Conservation (phyloP, 805 yeast species). For the Barnettozyma populi region DNA sequence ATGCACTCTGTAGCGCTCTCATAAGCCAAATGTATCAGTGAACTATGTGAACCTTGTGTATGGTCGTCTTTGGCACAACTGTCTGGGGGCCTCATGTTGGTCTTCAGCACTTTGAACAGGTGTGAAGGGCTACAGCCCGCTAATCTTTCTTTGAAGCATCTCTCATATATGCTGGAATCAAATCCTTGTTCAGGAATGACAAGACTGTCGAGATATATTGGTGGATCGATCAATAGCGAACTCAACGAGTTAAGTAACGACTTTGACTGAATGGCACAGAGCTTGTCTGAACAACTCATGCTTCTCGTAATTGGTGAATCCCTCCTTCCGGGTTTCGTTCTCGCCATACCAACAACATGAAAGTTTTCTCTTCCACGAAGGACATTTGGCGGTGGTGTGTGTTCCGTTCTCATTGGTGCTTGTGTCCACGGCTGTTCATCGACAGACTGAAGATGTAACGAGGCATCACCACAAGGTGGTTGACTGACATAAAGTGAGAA, state of each 20-base stretch:
- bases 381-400: slow-evolving; percentile 9
- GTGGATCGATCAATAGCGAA: slow-evolving; percentile 26
- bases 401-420: slow-evolving; percentile 6
- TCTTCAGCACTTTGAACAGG: slow-evolving; percentile 6
- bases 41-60: slow-evolving; percentile 21
- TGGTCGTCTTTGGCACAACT: slow-evolving; percentile 8
- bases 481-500: slow-evolving; percentile 66
- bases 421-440: slow-evolving; percentile 19
- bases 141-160: slow-evolving; percentile 19
- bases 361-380: slow-evolving; percentile 64
- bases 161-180: slow-evolving; percentile 8
- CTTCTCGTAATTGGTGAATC: slow-evolving; percentile 71
- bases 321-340: slow-evolving; percentile 89
- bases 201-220: slow-evolving; percentile 41
- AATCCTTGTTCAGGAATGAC: slow-evolving; percentile 38
- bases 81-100: slow-evolving; percentile 7
- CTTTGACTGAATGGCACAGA: slow-evolving; percentile 55
- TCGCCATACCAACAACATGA: slow-evolving; percentile 52
- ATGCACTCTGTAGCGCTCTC: slow-evolving; percentile 28
- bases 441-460: slow-evolving; percentile 44
- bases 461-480: slow-evolving; percentile 88
- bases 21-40: slow-evolving; percentile 26
- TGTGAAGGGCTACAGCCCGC: not conserved
- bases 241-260: slow-evolving; percentile 48
- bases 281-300: slow-evolving; percentile 87